phyloP scores from a whole-genome alignment of 2,329 filamentous ascomycete species.

The Claviceps pusilla region DNA sequence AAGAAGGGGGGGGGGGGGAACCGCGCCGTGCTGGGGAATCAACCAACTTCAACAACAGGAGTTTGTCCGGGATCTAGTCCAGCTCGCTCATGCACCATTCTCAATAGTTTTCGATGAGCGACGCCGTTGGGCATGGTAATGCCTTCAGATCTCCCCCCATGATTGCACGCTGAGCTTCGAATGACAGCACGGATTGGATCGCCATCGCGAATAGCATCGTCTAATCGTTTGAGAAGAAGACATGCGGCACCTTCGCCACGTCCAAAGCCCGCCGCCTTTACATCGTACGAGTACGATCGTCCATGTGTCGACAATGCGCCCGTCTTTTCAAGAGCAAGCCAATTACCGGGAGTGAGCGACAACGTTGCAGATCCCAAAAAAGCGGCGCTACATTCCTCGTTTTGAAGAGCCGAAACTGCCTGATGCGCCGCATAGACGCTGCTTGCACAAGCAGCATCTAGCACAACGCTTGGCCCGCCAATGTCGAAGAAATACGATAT shows the following conservation, averaged over 20 bases:
- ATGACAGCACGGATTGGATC: constrained; percentile 20
- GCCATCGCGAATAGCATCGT: constrained; percentile 26
- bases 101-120: constrained; percentile 19
- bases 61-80: constrained; percentile 12
- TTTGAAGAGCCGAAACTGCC: constrained; percentile 7
- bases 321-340: constrained; percentile 4
- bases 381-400: constrained; percentile 5
- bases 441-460: constrained; percentile 26
- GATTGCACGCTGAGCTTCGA: constrained; percentile 4
- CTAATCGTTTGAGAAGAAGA: constrained; percentile 27
- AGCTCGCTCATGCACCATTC: constrained; percentile 17
- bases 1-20: too few species aligned
- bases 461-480: constrained; percentile 12
- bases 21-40: background rate
- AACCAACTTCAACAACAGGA: constrained; percentile 5
- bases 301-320: constrained; percentile 14
- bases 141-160: constrained; percentile 4
- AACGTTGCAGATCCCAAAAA: constrained; percentile 9
- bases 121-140: constrained; percentile 5
- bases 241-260: constrained; percentile 28
- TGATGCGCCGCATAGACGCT: constrained; percentile 20
- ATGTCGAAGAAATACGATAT: constrained; percentile 11
- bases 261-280: constrained; percentile 28
- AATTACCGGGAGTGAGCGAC: constrained; percentile 6
- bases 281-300: constrained; percentile 20